phyloP scores from a whole-genome alignment of 1,284 basidiomycete genomes.

The Ustilago lituana region DNA sequence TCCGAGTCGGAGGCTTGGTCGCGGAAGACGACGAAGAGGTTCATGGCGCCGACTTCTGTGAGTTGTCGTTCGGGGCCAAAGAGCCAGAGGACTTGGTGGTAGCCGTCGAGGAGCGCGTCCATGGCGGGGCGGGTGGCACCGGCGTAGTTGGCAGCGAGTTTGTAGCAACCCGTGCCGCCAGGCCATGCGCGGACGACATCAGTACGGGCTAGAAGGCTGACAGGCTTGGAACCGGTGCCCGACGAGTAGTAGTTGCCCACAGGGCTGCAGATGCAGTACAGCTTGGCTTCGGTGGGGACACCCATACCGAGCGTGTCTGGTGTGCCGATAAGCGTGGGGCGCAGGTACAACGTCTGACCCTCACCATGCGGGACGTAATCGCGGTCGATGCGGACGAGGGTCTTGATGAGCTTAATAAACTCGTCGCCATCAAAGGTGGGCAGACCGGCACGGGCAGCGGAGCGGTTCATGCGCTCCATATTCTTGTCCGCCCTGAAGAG shows the following conservation, averaged over 20 bases:
- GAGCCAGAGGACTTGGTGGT: conserved; percentile 52
- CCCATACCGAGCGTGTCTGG: conserved; percentile 51
- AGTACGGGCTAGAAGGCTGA: conserved; percentile 41
- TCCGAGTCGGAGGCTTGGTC: conserved; percentile 29
- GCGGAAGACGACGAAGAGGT: conserved; percentile 53
- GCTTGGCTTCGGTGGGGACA: conserved; percentile 45
- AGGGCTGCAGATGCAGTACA: conserved; percentile 56
- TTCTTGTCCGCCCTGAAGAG: conserved; percentile 55
- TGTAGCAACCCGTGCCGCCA: conserved; percentile 91
- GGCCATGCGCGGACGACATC: conserved; percentile 77
- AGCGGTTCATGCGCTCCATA: conserved; percentile 56
- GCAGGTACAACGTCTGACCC: conserved; percentile 50
- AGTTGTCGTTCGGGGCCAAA: conserved; percentile 46
- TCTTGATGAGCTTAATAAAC: conserved; percentile 54
- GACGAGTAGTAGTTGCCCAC: conserved; percentile 56
- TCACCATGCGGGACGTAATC: conserved; percentile 43
- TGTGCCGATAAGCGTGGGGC: conserved; percentile 53
- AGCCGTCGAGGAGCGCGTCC: conserved; percentile 44
- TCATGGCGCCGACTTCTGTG: conserved; percentile 56
- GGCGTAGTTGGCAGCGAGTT: conserved; percentile 80
- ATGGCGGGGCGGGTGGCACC: conserved; percentile 45
- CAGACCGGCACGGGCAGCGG: conserved; percentile 46
- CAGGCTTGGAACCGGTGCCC: conserved; percentile 48
- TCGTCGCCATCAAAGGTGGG: conserved; percentile 51
- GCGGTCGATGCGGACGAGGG: conserved; percentile 41